Conservation (phyloP, 371 early-diverging fungal species). For the Zancudomyces culisetae region DNA sequence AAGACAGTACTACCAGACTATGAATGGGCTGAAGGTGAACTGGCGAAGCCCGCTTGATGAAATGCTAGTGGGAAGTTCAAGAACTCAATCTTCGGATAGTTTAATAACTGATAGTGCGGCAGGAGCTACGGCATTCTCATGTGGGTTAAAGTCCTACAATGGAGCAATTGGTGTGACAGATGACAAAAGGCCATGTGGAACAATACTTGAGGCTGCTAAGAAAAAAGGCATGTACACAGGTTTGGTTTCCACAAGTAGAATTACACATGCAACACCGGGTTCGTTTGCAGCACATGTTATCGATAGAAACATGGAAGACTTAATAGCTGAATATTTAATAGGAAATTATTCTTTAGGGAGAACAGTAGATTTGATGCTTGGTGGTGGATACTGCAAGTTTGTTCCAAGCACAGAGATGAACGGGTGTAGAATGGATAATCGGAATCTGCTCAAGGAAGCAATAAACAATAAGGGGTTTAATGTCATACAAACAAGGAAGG, state of each 20-base stretch:
- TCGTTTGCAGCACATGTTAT: constrained; percentile 65
- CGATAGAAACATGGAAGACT: constrained; percentile 47
- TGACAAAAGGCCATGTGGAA: constrained; percentile 55
- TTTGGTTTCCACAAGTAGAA: constrained; percentile 75
- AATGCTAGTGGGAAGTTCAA: constrained; percentile 59
- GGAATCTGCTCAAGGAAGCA: constrained; percentile 36
- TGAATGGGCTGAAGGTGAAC: not conserved
- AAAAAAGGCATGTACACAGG: constrained; percentile 55
- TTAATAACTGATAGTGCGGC: constrained; percentile 88
- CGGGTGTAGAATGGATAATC: constrained; percentile 50
- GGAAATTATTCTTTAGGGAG: constrained; percentile 50
- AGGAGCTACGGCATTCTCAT: constrained; percentile 86
- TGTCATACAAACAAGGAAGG: constrained; percentile 20
- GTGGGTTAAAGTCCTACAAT: constrained; percentile 66
- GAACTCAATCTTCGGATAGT: constrained; percentile 61
- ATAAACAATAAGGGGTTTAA: constrained; percentile 33
- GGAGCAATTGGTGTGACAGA: constrained; percentile 57
- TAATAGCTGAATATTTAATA: constrained; percentile 69
- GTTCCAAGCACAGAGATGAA: constrained; percentile 31
- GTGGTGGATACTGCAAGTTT: constrained; percentile 78
- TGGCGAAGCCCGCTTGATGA: constrained; percentile 44
- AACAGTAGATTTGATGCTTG: constrained; percentile 67
- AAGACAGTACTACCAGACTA: constrained; percentile 12
- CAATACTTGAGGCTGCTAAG: constrained; percentile 86
- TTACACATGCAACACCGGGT: constrained; percentile 79